Percentiles rank a stretch among this genome's conserved stretches.
Conservation (phyloP, 2,329 filamentous ascomycete species). For the Talaromyces sp. region DNA sequence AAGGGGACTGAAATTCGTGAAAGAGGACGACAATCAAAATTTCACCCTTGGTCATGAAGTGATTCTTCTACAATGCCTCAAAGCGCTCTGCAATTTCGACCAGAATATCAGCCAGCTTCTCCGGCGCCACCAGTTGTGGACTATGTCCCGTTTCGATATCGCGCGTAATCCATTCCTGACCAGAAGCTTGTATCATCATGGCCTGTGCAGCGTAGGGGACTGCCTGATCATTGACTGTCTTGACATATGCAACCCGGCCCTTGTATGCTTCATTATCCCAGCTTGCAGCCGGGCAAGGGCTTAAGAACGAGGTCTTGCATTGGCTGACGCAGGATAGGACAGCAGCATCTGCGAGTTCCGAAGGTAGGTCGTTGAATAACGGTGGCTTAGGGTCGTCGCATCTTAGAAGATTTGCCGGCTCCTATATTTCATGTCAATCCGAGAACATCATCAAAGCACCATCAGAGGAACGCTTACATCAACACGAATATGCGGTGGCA, state of each 20-base stretch:
- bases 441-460: too few relatives aligned
- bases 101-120: slow-evolving; percentile 13
- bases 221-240: slow-evolving; percentile 4
- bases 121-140: slow-evolving; percentile 7
- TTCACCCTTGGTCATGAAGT: neutral
- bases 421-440: neutral
- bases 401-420: slow-evolving; percentile 16
- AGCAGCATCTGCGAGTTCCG: slow-evolving; percentile 16
- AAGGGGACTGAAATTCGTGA: too few relatives aligned
- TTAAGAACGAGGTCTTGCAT: slow-evolving; percentile 9
- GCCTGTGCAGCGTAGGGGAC: slow-evolving; percentile 9
- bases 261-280: slow-evolving; percentile 14
- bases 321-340: slow-evolving; percentile 16
- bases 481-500: slow-evolving; percentile 16
- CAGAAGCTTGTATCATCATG: slow-evolving; percentile 10
- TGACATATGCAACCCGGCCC: slow-evolving; percentile 10
- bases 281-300: slow-evolving; percentile 9
- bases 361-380: slow-evolving; percentile 17
- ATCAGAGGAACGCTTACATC: slow-evolving; percentile 13
- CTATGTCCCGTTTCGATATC: slow-evolving; percentile 14
- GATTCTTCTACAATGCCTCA: neutral
- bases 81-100: slow-evolving; percentile 6
- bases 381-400: slow-evolving; percentile 19
- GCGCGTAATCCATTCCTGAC: slow-evolving; percentile 11
- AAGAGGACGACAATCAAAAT: too few relatives aligned